Conservation (phyloP, 768 basidiomycete genomes). For the Mycena epipterygia region DNA sequence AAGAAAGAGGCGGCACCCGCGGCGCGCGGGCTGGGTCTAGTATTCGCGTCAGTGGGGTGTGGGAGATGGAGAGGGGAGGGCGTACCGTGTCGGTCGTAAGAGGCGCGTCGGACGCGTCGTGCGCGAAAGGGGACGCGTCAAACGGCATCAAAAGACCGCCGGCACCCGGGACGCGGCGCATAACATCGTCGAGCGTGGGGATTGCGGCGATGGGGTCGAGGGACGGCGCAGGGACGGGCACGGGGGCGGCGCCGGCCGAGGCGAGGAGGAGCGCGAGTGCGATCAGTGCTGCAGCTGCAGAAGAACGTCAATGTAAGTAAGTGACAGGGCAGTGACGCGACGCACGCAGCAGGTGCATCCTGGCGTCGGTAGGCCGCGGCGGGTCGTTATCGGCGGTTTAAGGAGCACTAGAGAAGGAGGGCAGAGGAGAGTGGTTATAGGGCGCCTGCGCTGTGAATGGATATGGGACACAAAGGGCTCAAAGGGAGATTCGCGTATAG, state of each 20-base stretch:
- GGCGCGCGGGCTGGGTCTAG: no score
- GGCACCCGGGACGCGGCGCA: not conserved
- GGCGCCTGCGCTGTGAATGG: not conserved
- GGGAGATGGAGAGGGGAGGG: not conserved
- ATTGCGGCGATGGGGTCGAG: not conserved
- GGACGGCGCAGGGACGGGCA: not conserved
- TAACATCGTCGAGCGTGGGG: constrained; percentile 13
- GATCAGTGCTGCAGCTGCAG: not conserved
- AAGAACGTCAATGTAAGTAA: not conserved
- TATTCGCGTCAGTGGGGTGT: not conserved
- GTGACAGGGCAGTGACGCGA: not conserved
- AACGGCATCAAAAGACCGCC: not conserved
- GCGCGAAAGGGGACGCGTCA: not conserved
- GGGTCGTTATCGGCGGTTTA: constrained; percentile 3
- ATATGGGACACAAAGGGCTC: no score
- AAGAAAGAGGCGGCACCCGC: constrained; percentile 13
- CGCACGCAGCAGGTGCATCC: constrained; percentile 14
- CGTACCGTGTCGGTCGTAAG: not conserved
- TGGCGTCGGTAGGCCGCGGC: constrained; percentile 1
- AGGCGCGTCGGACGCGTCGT: not conserved
- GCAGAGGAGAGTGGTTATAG: not conserved
- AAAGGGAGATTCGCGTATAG: no score
- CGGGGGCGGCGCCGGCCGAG: constrained; percentile 5
- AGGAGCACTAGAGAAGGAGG: constrained; percentile 4
- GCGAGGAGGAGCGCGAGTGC: not conserved